Base-by-base conservation (phyloP, 139 green algal species). In the Coccomyxa sp. region DNA sequence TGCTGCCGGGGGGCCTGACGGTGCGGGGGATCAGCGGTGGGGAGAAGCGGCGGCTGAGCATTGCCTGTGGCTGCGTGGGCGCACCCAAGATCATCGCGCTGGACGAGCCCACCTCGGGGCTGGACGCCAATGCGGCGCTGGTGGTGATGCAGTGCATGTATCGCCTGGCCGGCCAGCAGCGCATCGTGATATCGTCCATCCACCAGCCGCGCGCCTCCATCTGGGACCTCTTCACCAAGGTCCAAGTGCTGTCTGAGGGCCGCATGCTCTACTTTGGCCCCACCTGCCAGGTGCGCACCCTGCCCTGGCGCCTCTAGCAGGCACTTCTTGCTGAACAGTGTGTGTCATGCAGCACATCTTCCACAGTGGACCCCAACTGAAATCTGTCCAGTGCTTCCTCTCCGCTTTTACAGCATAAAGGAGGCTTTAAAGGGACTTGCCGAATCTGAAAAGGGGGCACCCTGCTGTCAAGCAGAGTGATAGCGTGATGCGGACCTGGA, bases 81-180 rank as follows among this genome's bases (percentile, higher is more conserved):
- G 76, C 82, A n/a, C 90, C 88, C 18, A 58, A 67, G 21, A 83
- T 93, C 66, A 77, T 93, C 25, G 87, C 91, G 76, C 79, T 91
- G 79, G 90, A 93, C 60, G 90, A 93, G 84, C 88, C 88, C 45
- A 90, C 83, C 32, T 67, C 80, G 58, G 80, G 77, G 18, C 77
- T 81, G 77, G 77, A 81, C 77, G 68, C 51, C 57, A 32, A 81
- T 81, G 77, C 77, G 9, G 77, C 77, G 45, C 77, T 81, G 51
- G 45, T 58, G 30, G 21, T 81, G 77, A 32, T 81, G 77, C 15
- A 68, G 77, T 45, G 58, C 77, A 38, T 81, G 45, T 11, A 25
- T 0, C 13, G 21, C 51, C 77, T 81, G 77, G 32, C 77, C 13
- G 17, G 13, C 18, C 51, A 60, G 51, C 18, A 27, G 18, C 77